A percentile compares a stretch with the other conserved stretches of the same genome.
Conservation (phyloP, 306 rosid genomes). For the Herpetospermum pedunculosum region DNA sequence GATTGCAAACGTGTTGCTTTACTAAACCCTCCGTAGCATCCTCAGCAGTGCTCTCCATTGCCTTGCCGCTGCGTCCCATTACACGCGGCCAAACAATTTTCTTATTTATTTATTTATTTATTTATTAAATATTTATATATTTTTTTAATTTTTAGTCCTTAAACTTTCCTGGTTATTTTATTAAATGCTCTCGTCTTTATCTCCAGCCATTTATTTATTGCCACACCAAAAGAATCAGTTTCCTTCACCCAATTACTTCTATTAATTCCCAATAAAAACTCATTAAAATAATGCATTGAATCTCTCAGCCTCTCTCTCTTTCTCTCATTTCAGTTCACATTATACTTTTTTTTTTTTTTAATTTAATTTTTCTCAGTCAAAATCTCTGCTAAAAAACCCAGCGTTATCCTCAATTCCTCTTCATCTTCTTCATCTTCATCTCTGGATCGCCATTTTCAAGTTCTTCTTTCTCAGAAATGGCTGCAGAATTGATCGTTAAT, state of each 20-base stretch:
- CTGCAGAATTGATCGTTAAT: not conserved
- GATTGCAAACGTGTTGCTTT: not conserved
- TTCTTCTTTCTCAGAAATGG: not conserved
- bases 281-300: slow-evolving; percentile 4
- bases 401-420: not conserved
- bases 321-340: not conserved
- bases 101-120: too few species aligned
- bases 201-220: not conserved
- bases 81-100: slow-evolving; percentile 72
- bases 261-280: slow-evolving; percentile 5
- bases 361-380: not conserved
- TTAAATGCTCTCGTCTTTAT: not conserved
- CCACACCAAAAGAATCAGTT: not conserved
- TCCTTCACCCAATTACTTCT: slow-evolving; percentile 8
- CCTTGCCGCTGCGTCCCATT: slow-evolving; percentile 15
- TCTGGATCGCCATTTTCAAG: not conserved
- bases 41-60: not conserved
- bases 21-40: not conserved
- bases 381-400: not conserved
- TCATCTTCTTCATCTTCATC: not conserved
- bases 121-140: not conserved
- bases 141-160: not conserved
- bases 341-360: not conserved
- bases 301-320: not conserved
- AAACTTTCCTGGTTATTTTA: not conserved